A percentile compares a stretch with the other conserved stretches of the same genome.
phyloP scores from a whole-genome alignment of 345 rosid species.

The Xanthoceras sorbifolium region DNA sequence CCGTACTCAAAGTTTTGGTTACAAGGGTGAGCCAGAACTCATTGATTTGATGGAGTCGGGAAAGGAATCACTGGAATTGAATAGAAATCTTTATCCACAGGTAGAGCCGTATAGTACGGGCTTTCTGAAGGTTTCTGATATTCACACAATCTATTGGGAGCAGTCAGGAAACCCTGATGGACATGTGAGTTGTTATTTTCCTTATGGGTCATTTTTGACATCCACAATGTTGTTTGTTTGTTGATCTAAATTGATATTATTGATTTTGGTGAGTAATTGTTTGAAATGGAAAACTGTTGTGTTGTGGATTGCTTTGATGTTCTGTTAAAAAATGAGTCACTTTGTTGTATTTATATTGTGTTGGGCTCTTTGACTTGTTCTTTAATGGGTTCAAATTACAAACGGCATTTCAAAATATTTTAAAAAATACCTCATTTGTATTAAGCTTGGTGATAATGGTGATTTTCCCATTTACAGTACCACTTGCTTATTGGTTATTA shows the following conservation, averaged over 20 bases:
- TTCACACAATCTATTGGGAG: constrained; percentile 78
- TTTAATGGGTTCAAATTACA: background rate
- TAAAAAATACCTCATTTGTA: background rate
- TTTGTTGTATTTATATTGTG: background rate
- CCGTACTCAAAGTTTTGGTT: constrained; percentile 28
- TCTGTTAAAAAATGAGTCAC: constrained; percentile 11
- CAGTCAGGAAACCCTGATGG: constrained; percentile 94
- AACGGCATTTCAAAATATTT: background rate
- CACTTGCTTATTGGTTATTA: background rate
- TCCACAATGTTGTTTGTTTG: background rate
- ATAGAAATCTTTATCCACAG: constrained; percentile 52
- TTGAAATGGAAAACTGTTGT: background rate
- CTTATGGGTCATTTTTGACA: background rate
- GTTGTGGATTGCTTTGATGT: background rate
- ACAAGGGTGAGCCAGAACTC: constrained; percentile 32
- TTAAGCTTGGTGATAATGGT: background rate
- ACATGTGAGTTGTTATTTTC: constrained; percentile 49
- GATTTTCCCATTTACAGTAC: background rate
- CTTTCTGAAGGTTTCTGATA: constrained; percentile 74
- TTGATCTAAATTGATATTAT: background rate
- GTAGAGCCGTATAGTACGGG: constrained; percentile 75
- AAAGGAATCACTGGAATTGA: constrained; percentile 39
- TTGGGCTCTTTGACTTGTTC: background rate
- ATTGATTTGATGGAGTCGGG: constrained; percentile 46
- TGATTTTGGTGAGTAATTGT: background rate